phyloP scores from a whole-genome alignment of 352 stramenopile species.

The Plasmopara halstedii region DNA sequence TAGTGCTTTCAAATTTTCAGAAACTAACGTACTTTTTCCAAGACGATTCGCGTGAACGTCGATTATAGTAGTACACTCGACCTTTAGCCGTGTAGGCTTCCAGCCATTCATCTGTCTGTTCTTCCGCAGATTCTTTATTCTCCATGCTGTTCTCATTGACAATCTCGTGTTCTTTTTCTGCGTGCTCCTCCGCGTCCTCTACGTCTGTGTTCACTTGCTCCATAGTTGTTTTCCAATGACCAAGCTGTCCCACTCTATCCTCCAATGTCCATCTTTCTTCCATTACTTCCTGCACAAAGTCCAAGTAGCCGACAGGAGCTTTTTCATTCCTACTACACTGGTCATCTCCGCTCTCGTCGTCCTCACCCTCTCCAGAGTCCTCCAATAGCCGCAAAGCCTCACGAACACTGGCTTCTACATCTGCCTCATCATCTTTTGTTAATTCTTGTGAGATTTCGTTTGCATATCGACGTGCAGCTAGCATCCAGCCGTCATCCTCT shows the following conservation, averaged over 20 bases:
- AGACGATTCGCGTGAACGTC: conserved; percentile 72
- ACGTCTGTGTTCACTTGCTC: conserved; percentile 4
- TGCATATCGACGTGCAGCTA: conserved; percentile 4
- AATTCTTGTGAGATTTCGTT: conserved; percentile 4
- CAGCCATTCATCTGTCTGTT: conserved; percentile 58
- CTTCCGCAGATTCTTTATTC: conserved; percentile 1
- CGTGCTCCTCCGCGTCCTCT: conserved; percentile 6
- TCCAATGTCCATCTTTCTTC: conserved; percentile 26
- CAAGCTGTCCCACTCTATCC: conserved; percentile 2
- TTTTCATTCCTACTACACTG: conserved; percentile 3
- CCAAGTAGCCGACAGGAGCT: conserved; percentile 22
- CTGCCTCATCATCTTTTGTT: conserved; percentile 22
- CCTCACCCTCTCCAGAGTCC: conserved; percentile 11
- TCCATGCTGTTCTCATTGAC: not conserved
- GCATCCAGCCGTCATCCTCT: conserved; percentile 29
- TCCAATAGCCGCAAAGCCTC: conserved; percentile 48
- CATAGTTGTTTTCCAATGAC: conserved; percentile 6
- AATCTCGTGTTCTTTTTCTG: not conserved
- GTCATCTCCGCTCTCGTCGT: conserved; percentile 17
- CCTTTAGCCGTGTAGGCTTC: conserved; percentile 80
- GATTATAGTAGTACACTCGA: conserved; percentile 87
- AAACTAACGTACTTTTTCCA: conserved; percentile 59
- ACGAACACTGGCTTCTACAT: conserved; percentile 45
- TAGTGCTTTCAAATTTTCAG: not conserved
- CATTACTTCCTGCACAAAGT: conserved; percentile 47